Conservation (phyloP, 179 eudicot genomes). For the Spergularia azorica region DNA sequence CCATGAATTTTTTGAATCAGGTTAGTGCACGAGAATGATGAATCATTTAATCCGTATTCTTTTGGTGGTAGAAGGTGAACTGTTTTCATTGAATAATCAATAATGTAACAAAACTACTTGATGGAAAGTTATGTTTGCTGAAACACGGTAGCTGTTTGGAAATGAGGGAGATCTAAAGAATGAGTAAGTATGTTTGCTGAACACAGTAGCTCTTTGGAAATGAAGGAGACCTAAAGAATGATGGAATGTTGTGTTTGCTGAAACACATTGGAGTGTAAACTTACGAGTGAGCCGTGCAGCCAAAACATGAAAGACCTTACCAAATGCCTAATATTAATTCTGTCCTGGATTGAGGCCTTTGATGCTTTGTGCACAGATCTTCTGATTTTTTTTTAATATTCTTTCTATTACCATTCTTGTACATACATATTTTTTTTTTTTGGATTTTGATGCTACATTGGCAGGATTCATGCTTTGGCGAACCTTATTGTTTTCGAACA, state of each 20-base stretch:
- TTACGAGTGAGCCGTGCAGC: neutral
- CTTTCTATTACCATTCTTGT: neutral
- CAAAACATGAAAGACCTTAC: conserved; percentile 3
- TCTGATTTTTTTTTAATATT: neutral
- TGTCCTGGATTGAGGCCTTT: neutral
- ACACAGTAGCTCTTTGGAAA: neutral
- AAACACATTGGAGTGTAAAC: neutral
- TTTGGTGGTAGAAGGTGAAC: neutral
- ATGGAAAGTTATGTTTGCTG: no score
- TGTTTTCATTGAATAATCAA: neutral
- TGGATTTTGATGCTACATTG: neutral
- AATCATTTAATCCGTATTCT: neutral
- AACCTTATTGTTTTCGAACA: neutral
- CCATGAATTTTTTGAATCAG: conserved; percentile 76
- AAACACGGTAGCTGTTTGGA: neutral
- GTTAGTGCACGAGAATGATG: conserved; percentile 30
- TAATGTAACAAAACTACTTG: neutral
- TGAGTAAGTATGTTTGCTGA: no score
- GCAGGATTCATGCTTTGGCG: conserved; percentile 8
- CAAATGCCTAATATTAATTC: conserved; percentile 3
- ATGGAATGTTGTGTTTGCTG: neutral
- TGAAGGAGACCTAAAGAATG: neutral
- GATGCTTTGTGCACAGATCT: neutral
- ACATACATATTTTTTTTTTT: no score
- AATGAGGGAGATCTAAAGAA: neutral